Conservation (phyloP, 2,329 filamentous ascomycete genomes). For the Penicillium sp. region DNA sequence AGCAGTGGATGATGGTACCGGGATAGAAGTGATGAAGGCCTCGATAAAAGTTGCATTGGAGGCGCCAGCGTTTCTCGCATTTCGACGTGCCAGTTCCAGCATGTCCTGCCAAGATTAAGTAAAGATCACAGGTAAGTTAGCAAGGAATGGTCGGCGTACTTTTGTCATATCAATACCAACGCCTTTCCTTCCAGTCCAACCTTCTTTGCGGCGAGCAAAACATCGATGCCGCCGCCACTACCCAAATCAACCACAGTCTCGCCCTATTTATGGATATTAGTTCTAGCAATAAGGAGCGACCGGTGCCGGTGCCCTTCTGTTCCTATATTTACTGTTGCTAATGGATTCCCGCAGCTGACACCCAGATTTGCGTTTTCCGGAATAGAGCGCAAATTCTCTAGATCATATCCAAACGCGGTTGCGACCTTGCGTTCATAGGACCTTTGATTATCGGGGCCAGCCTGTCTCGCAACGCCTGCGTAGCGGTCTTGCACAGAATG, state of each 20-base stretch:
- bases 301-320: background rate
- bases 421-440: no score
- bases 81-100: constrained; percentile 51
- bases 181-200: constrained; percentile 51
- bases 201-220: constrained; percentile 54
- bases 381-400: background rate
- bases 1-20: constrained; percentile 44
- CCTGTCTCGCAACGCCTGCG: no score
- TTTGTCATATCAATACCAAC: constrained; percentile 62
- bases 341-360: background rate
- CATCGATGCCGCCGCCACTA: constrained; percentile 58
- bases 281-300: background rate
- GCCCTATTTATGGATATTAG: constrained; percentile 38
- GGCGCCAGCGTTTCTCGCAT: constrained; percentile 40
- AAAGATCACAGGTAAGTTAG: no score
- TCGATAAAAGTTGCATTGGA: constrained; percentile 55
- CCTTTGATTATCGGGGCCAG: no score
- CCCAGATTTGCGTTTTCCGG: background rate
- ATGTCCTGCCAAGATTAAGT: constrained; percentile 47
- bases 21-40: constrained; percentile 52
- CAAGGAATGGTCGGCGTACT: no score
- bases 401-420: background rate
- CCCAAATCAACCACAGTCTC: constrained; percentile 60
- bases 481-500: no score
- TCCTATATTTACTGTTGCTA: background rate